Base-by-base conservation (phyloP, 176 grass and related monocot genomes). In the Eremochloa ophiuroides region DNA sequence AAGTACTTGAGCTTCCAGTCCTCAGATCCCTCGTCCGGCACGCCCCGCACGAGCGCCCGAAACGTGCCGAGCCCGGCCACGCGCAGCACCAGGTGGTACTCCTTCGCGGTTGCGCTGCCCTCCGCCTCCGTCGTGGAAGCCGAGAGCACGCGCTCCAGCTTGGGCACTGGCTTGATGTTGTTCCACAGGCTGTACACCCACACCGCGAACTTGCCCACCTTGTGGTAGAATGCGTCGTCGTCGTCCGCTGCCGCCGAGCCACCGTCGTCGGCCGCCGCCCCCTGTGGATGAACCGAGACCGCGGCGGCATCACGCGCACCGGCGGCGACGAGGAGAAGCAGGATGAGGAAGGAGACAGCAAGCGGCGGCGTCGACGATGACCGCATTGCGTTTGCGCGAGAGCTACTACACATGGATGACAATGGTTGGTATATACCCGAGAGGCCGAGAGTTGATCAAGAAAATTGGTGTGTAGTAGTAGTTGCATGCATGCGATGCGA, bases 1-100 rank as follows among this genome's bases (percentile, higher is more conserved):
- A 86, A 86, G 46, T 51, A 41, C 76, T 65, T 74, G 76, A 86
- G 84, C 76, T 86, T 86, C 84, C 84, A 86, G 43, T 74, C 60
- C 40, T 41, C 18, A 1, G 76, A 86, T 2, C 59, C 76, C 58
- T 51, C 35, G 17, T 18, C 23, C 3, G 76, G 42, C 43, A 86
- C 13, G 42, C 84, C 84, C 84, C 84, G 74, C 33, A 86, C 84
- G 58, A 86, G 58, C 68, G 34, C 84, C 84, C 59, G 23, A 43
- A 44, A 86, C 4, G 26, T 80, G 43, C 84, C 76, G 15, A 86
- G 84, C 43, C 8, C 1, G 7, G 58, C 58, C 59, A 80, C 84
- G 34, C 59, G 76, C 43, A 86, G 68, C 23, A 74, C 84, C 23
- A 86, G 59, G 7, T 25, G 33, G 68, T 86, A 86, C 23, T 86